Base-by-base conservation (phyloP, 495 filamentous ascomycete genomes). In the Hypomontagnella monticulosa region DNA sequence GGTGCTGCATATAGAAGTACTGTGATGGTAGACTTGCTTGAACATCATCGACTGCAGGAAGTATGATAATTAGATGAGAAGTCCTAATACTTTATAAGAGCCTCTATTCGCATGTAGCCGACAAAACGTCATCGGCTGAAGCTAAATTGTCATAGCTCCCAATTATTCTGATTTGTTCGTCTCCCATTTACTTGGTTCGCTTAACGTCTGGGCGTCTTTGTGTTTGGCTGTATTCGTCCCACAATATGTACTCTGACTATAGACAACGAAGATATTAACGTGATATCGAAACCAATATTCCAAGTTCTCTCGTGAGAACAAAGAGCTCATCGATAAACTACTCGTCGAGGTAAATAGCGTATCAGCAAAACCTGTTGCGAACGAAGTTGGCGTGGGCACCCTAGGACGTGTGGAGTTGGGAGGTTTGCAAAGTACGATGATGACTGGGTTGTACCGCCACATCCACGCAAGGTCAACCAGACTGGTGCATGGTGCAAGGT, bases 381-480 rank as follows among this genome's bases (percentile, higher is more conserved):
- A 51, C 37, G 38, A 46, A 33, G 18, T n/a, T 18, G 4, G 23
- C 40, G 18, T n/a, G n/a, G 4, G 23, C 40, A 53, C n/a, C 8
- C 20, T 43, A 11, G 50, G 50, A 10, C 36, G 41, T 30, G 50
- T n/a, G 23, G 23, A 53, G 34, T 53, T 41, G 14, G 14, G 30
- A 46, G 40, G 11, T 44, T 30, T 34, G n/a, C n/a, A n/a, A n/a
- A n/a, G n/a, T n/a, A 46, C 38, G 33, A n/a, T 38, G 32, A 53
- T 33, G 44, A 19, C 18, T 36, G 9, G 36, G 20, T 57, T 48
- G 61, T 64, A 64, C 52, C 46, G 61, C 52, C 61, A 57, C 61
- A 57, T 33, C 38, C 53, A 27, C 34, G 50, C 46, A 30, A 23
- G n/a, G n/a, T n/a, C n/a, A n/a, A n/a, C n/a, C n/a, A n/a, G 33